Evolutionary conservation across 2,329 filamentous ascomycete species (phyloP), one percentile per base, ranked within the genome.

Genomic region (Fulvia fulva): DNA sequence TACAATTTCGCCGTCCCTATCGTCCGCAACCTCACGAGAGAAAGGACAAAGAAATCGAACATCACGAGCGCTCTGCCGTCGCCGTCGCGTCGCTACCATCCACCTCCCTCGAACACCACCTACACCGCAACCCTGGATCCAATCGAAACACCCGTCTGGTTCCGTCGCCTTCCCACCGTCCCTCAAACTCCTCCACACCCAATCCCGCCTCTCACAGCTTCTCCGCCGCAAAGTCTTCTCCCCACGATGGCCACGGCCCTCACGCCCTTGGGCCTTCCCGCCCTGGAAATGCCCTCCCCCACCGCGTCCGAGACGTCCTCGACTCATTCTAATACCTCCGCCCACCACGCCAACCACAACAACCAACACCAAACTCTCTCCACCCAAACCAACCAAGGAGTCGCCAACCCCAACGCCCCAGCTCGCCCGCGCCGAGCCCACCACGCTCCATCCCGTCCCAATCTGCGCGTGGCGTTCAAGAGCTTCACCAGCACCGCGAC

Each of bases 401-500:
- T 54, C 1, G 2, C 37, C 37, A 41, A 41, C 37, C 37, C 19
- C n/a, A 22, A 57, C n/a, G 53, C 60, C 12, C 59, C 55, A 28
- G 58, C 54, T 25, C 58, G 57, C 16, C 60, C 54, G 8, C 51
- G 53, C 32, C 56, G 57, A 28, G 53, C 61, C 32, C 63, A 59
- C 44, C 62, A 66, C 8, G 63, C 67, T 5, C 65, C 70, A 34
- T 64, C 66, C 49, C 65, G 72, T 60, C 63, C 71, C 63, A 43
- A 69, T 60, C 64, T 80, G 64, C 67, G 73, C 68, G 61, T 74
- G 3, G 65, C 63, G 5, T 73, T 74, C 62, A 69, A 74, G 21
- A 73, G 73, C 49, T 73, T 78, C 61, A 70, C 73, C 45, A 71
- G 72, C 56, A 72, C 78, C 59, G 74, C 74, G 6, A 73, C 71